Evolutionary conservation across 2,329 filamentous ascomycete species (phyloP).

Genomic region (Fulvia fulva): DNA sequence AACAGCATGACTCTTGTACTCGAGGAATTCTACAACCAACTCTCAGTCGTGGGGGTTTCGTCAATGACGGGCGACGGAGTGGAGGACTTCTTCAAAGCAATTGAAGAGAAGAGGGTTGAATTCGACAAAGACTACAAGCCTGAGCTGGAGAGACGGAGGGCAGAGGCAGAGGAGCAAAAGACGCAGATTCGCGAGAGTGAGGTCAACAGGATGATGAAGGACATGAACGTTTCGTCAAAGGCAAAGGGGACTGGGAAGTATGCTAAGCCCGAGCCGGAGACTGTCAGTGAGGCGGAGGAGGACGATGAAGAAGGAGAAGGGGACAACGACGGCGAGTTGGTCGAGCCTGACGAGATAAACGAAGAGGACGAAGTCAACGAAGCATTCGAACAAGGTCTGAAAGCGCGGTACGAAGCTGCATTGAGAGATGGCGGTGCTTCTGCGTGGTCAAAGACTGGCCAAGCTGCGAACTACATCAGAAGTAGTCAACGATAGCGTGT

Average conservation of each 20-base stretch:
- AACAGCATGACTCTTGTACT: slow-evolving; percentile 98
- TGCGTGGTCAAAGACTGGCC: slow-evolving; percentile 8
- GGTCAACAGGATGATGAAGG: slow-evolving; percentile 88
- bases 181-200: slow-evolving; percentile 70
- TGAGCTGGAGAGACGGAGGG: slow-evolving; percentile 74
- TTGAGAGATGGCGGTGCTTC: slow-evolving; percentile 41
- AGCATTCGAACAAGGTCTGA: slow-evolving; percentile 62
- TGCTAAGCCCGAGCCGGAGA: slow-evolving; percentile 44
- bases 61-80: slow-evolving; percentile 89
- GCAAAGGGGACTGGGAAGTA: slow-evolving; percentile 35
- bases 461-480: slow-evolving; percentile 22
- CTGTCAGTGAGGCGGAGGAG: slow-evolving; percentile 50
- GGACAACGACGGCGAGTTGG: slow-evolving; percentile 42
- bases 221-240: slow-evolving; percentile 64
- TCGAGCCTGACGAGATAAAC: slow-evolving; percentile 49
- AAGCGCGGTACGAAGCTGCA: slow-evolving; percentile 72
- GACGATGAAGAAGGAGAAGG: slow-evolving; percentile 49
- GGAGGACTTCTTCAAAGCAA: slow-evolving; percentile 88
- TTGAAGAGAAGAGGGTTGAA: slow-evolving; percentile 80
- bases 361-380: slow-evolving; percentile 55
- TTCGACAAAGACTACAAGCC: slow-evolving; percentile 89
- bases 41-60: slow-evolving; percentile 89
- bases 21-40: slow-evolving; percentile 93
- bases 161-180: slow-evolving; percentile 73
- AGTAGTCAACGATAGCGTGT: slow-evolving; percentile 16